These are phyloP conservation scores for Geranium brycei DNA, from an alignment of 345 rosid genomes.

Conservation along the genomic window DNA sequence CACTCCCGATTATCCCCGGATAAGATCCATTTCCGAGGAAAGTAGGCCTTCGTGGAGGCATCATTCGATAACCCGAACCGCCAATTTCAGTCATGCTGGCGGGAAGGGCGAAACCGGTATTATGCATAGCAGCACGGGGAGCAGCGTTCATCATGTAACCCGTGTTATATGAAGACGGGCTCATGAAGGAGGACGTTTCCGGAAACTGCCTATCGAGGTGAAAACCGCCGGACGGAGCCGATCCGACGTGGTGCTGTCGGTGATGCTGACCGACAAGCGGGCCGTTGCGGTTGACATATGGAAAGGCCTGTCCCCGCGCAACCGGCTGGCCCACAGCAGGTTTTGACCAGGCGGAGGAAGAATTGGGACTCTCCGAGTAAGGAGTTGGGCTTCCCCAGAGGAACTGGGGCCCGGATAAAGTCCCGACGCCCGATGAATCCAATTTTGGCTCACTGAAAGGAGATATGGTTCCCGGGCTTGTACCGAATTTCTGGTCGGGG, in stretches of 20 bases:
- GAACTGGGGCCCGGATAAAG: slow-evolving; percentile 76
- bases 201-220: slow-evolving; percentile 70
- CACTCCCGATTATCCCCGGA: slow-evolving; percentile 30
- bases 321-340: slow-evolving; percentile 46
- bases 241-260: slow-evolving; percentile 57
- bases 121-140: slow-evolving; percentile 22
- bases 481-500: slow-evolving; percentile 35
- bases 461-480: slow-evolving; percentile 31
- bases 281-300: slow-evolving; percentile 30
- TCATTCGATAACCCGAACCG: slow-evolving; percentile 44
- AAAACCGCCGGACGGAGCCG: slow-evolving; percentile 70
- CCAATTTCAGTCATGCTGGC: slow-evolving; percentile 40
- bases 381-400: slow-evolving; percentile 84
- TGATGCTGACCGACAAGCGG: slow-evolving; percentile 39
- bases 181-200: slow-evolving; percentile 54
- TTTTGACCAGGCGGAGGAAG: slow-evolving; percentile 5
- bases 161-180: slow-evolving; percentile 32
- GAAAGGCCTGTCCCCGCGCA: slow-evolving; percentile 2
- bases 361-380: slow-evolving; percentile 37
- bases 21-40: slow-evolving; percentile 37
- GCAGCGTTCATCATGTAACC: slow-evolving; percentile 31
- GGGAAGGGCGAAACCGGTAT: slow-evolving; percentile 36
- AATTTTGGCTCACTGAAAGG: slow-evolving; percentile 43
- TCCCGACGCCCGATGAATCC: slow-evolving; percentile 43
- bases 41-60: slow-evolving; percentile 36